These are phyloP conservation scores for Calendula officinalis DNA, from an alignment of 129 eudicot species.

Conservation along the genomic window DNA sequence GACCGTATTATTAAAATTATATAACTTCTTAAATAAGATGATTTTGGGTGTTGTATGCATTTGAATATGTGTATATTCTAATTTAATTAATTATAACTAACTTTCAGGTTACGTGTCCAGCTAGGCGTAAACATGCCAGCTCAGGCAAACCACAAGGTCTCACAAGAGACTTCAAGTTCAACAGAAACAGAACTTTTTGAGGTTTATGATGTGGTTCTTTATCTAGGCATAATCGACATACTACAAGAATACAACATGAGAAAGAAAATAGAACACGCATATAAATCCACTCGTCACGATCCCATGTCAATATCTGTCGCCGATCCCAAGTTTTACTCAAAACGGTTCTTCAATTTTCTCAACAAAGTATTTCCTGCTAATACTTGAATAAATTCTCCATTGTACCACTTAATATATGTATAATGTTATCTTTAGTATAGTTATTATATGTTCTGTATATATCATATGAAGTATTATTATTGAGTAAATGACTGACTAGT, in stretches of 20 bases:
- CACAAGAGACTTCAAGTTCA: conserved; percentile 39
- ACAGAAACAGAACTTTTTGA: conserved; percentile 68
- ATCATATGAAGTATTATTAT: neutral
- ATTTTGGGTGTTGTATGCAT: too few relatives aligned
- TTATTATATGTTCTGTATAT: neutral
- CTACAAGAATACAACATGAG: conserved; percentile 67
- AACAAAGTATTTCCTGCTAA: conserved; percentile 52
- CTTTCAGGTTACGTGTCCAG: conserved; percentile 70
- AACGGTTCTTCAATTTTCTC: conserved; percentile 57
- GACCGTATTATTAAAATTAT: too few relatives aligned
- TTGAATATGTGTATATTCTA: too few relatives aligned
- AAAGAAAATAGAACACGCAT: conserved; percentile 69
- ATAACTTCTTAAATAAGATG: too few relatives aligned
- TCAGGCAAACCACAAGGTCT: conserved; percentile 61
- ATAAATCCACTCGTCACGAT: conserved; percentile 53
- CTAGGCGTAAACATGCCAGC: conserved; percentile 94
- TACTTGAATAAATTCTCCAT: conserved; percentile 18
- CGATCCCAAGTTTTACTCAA: conserved; percentile 58
- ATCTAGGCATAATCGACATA: conserved; percentile 76
- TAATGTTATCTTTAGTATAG: neutral
- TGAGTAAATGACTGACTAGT: conserved; percentile 5
- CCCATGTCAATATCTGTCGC: conserved; percentile 65
- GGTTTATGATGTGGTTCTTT: conserved; percentile 75
- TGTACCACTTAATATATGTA: neutral
- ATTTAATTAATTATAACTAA: neutral